Percentiles rank a stretch among this genome's conserved stretches.
Evolutionary conservation across 768 basidiomycete species (phyloP).

Genomic region (Trichaptum fuscoviolaceum): DNA sequence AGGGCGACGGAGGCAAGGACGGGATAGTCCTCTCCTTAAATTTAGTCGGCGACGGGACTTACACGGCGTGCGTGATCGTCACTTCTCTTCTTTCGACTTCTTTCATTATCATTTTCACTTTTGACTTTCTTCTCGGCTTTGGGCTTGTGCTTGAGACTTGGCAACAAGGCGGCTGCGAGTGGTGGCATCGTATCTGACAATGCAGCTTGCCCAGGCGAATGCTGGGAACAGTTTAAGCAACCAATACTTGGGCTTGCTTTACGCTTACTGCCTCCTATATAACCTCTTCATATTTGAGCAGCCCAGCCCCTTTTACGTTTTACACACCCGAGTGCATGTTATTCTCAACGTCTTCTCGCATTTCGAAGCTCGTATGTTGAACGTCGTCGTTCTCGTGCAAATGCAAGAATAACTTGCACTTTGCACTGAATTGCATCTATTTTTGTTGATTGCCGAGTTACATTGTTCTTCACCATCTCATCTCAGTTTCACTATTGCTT

Average conservation of each 20-base stretch:
- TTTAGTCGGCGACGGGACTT: constrained; percentile 47
- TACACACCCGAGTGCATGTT: neutral
- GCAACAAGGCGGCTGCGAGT: neutral
- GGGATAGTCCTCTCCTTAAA: constrained; percentile 58
- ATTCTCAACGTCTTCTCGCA: neutral
- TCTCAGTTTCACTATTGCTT: neutral
- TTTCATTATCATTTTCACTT: neutral
- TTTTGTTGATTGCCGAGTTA: neutral
- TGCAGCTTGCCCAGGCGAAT: neutral
- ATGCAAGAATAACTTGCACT: constrained; percentile 11
- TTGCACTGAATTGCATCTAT: constrained; percentile 4
- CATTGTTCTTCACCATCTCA: constrained; percentile 1
- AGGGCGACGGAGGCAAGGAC: constrained; percentile 41
- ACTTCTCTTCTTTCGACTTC: constrained; percentile 2
- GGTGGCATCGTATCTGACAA: neutral
- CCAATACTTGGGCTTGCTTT: neutral
- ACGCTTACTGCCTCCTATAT: neutral
- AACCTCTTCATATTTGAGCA: constrained; percentile 2
- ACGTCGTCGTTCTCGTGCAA: constrained; percentile 1
- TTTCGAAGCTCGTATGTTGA: too few relatives aligned
- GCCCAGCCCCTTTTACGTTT: constrained; percentile 3
- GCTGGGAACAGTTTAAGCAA: neutral
- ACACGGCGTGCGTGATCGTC: constrained; percentile 50
- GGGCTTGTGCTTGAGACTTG: neutral
- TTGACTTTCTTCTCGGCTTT: neutral